Base-by-base conservation (phyloP, 208 protist genomes). In the Acanthamoeba lenticulata region DNA sequence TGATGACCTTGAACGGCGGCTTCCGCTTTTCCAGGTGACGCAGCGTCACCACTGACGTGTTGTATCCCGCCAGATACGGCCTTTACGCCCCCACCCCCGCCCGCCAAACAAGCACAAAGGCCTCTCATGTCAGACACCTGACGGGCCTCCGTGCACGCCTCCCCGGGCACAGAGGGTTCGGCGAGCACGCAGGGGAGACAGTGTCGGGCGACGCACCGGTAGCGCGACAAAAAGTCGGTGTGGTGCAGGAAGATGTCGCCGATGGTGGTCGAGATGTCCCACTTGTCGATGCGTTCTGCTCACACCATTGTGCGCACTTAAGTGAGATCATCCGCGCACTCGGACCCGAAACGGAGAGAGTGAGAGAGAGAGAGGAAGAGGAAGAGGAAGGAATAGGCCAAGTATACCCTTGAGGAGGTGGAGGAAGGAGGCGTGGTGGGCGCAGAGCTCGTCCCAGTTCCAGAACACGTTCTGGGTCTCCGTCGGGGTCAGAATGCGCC, bases 391-490 rank as follows among this genome's bases (percentile, higher is more conserved):
- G n/a, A n/a, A n/a, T n/a, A n/a, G n/a, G n/a, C n/a, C n/a, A n/a
- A n/a, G n/a, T 19, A 21, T 52, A 45, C 44, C 42, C 42, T 85
- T 27, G n/a, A 85, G 11, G 21, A 85, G 42, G 9, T 36, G 42
- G 2, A 85, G 74, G 74, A 85, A 85, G 36, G 44, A 32, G 2
- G 38, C 32, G 38, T 85, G 74, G n/a, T 34, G 42, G 3, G 2
- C 44, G 21, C 38, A 55, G 42, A 85, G 38, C 42, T 55, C 42
- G 42, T 85, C 74, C 42, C 38, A 55, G 74, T 85, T 85, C 74
- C 74, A 85, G 44, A 85, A 85, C n/a, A 85, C 36, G 44, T 85
- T 85, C 21, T 85, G 38, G 74, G 3, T 45, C 74, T 85, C 74
- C 17, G 34, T 44, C 32, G 38, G 19, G 7, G 74, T 85, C 27